Base-by-base conservation (phyloP, 208 protist species). In the Leishmania martiniquensis region DNA sequence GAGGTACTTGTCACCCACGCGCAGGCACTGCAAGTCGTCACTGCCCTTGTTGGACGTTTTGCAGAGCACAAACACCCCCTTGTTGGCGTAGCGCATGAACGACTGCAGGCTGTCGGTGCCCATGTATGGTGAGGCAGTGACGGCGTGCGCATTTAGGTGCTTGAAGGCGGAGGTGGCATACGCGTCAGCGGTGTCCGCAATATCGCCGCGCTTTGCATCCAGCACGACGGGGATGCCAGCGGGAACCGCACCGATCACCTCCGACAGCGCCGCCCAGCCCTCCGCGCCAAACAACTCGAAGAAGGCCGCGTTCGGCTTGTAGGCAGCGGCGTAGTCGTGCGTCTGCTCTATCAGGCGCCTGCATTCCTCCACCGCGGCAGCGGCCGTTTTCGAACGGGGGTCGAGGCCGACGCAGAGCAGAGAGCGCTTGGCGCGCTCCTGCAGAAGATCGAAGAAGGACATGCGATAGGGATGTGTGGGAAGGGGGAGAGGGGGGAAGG, bases 41-140 rank as follows among this genome's bases (percentile, higher is more conserved):
- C 89, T 94, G 81, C 93, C 89, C 82, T 93, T 94, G 88, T 97
- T 97, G 29, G 91, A 95, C 17, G 93, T 97, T 80, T 97, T 97
- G 82, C 93, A 97, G 13, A 97, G 86, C 20, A 95, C 84, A 82
- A 97, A 97, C 7, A 97, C 91, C 25, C 90, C 93, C 54, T 88
- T 87, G 52, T 93, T 87, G 32, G 87, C 63, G 83, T 94, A 92
- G 72, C 92, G 83, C 70, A 97, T 81, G 78, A 97, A 97, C 42
- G 93, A 87, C 45, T 85, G 70, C 5, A 97, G 89, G 49, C 89
- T 94, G 83, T 97, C 93, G 2, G 86, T 85, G 72, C 93, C 93
- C 93, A 97, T 97, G 85, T 97, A 97, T 42, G 93, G 91, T 6
- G 93, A 93, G 25, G 85, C 91, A 12, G 93, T 97, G 80, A 97